Base-by-base conservation (phyloP, 1,284 basidiomycete species). In the Rhodotorula sp. region DNA sequence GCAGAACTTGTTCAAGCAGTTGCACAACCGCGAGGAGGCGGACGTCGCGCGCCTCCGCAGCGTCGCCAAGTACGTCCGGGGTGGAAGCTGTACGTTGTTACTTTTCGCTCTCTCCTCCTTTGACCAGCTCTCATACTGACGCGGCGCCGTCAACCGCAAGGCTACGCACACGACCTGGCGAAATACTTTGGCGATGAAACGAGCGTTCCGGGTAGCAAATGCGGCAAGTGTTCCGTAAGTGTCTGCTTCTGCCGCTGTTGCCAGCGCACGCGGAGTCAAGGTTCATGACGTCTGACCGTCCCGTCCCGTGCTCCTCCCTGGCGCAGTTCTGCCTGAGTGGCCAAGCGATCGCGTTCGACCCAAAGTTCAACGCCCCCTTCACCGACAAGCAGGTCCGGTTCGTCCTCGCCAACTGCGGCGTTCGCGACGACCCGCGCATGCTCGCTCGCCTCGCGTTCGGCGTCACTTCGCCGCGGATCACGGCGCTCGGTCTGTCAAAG, bases 401-500 rank as follows among this genome's bases (percentile, higher is more conserved):
- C n/a, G 83, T 85, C 64, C 79, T 85, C 30, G 70, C 73, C 30
- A 82, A 81, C 18, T 85, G 84, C 70, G 81, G 80, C 48, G 84
- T 83, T 60, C 83, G 84, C 48, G 84, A 86, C 73, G 85, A 86
- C 69, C 82, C 84, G 22, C 83, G 84, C 17, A 78, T 84, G 45
- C 79, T 85, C 20, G 83, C 84, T 8, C 82, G 84, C 22, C 82
- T 85, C 79, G 84, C 84, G 2, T 84, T 85, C 67, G 84, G 84
- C 4, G 81, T 85, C 67, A 82, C 82, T 0, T 84, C 83, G 8
- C 84, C 84, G 4, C 80, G 84, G 1, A 77, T 85, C 49, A 83
- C 83, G 2, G 15, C 56, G 2, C 60, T 70, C 59, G 68, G 71
- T 4, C 48, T 72, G 17, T 26, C 61, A 3, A 51, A 59, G 60